Percentiles rank a stretch among this genome's conserved stretches.
phyloP scores from a whole-genome alignment of 768 basidiomycete species.

The Suillus hirtellus region DNA sequence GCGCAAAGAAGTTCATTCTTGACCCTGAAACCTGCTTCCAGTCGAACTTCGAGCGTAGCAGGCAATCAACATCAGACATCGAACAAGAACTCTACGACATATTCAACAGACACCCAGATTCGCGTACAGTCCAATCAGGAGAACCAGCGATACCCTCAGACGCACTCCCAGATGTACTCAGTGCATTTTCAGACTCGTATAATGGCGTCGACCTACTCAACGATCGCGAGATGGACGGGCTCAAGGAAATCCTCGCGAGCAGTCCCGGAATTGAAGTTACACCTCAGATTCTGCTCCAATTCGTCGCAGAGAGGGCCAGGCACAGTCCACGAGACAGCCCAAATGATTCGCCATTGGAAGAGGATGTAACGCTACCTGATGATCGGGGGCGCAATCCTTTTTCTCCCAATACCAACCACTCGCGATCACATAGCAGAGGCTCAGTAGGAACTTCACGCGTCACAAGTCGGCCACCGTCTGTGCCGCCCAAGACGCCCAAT shows the following conservation, averaged over 20 bases:
- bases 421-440: constrained; percentile 60
- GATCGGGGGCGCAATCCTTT: constrained; percentile 41
- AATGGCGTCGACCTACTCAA: constrained; percentile 64
- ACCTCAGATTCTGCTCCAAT: constrained; percentile 59
- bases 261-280: constrained; percentile 70
- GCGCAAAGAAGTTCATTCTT: too few species aligned
- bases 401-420: constrained; percentile 28
- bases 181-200: constrained; percentile 59
- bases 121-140: constrained; percentile 55
- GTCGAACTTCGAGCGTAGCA: constrained; percentile 54
- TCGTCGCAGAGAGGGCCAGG: constrained; percentile 65
- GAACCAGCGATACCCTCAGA: constrained; percentile 69
- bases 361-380: constrained; percentile 35
- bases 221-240: constrained; percentile 58
- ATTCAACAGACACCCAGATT: constrained; percentile 64
- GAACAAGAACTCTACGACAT: constrained; percentile 67
- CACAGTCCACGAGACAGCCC: constrained; percentile 37
- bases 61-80: constrained; percentile 71
- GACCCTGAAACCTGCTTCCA: constrained; percentile 11
- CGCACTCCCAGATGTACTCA: constrained; percentile 70
- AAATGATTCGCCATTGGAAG: constrained; percentile 35
- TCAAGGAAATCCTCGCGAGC: constrained; percentile 54
- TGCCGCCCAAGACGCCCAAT: constrained; percentile 53
- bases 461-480: constrained; percentile 54
- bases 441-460: constrained; percentile 46